These are phyloP conservation scores for Brassica incana DNA, from an alignment of 345 rosid genomes.

Conservation along the genomic window DNA sequence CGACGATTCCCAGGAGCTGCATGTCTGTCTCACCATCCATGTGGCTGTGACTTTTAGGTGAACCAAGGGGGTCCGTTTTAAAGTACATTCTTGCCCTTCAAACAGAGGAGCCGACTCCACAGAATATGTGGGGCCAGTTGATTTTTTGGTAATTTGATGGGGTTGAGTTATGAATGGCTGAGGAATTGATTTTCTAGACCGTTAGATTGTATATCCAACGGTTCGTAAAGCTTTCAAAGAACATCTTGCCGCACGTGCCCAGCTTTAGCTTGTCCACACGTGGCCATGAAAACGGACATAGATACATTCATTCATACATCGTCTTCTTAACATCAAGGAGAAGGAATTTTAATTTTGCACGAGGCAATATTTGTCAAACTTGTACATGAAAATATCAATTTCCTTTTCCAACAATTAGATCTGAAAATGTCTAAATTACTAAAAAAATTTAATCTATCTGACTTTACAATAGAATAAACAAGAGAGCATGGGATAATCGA, in stretches of 20 bases:
- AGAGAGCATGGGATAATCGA: too few relatives aligned
- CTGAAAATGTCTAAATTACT: too few relatives aligned
- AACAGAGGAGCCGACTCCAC: neutral
- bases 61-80: too few relatives aligned
- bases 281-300: neutral
- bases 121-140: conserved; percentile 34
- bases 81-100: neutral
- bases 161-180: conserved; percentile 11
- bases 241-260: neutral
- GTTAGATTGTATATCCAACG: conserved; percentile 26
- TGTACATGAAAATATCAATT: too few relatives aligned
- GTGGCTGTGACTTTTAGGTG: conserved; percentile 38
- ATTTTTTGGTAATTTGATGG: conserved; percentile 30
- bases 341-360: neutral
- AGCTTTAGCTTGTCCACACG: neutral
- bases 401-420: too few relatives aligned
- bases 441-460: too few relatives aligned
- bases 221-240: neutral
- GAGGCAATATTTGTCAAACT: too few relatives aligned
- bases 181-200: neutral
- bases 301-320: too few relatives aligned
- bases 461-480: too few relatives aligned
- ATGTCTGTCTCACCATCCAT: conserved; percentile 39
- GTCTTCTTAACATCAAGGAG: too few relatives aligned
- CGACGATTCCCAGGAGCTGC: conserved; percentile 29